Evolutionary conservation across 1,139 yeast genomes (phyloP), one percentile per base, ranked within the genome.

Genomic region (Nadsonia commutata): DNA sequence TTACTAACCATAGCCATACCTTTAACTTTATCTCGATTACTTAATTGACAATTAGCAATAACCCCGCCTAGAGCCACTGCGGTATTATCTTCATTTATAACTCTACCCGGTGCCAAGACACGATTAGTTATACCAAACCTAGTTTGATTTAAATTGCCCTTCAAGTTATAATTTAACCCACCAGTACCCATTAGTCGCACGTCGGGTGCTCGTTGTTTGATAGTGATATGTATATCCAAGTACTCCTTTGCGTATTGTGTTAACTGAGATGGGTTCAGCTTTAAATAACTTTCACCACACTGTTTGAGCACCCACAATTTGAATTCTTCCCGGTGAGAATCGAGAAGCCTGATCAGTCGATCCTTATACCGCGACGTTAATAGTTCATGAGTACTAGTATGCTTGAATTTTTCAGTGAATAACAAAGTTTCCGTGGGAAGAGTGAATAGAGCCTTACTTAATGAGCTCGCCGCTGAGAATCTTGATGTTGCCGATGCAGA

Each of bases 81-180:
- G 7, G 43, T 40, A 1, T 50, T 52, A 18, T 18, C 40, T 18
- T 36, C 37, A 20, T 44, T 43, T 39, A 48, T 27, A 11, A 46
- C 33, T 42, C 55, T 42, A 16, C 54, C 55, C 16, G 40, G 41
- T 9, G 43, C 42, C 7, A 19, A 19, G 13, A 21, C 16, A 8
- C 27, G 39, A 23, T 40, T 40, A 18, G 46, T 42, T 23, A 48
- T 31, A 18, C 48, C 49, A 2, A 36, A 20, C 16, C 53, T 52
- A 7, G 48, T 40, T 40, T 45, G 51, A 39, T 22, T 19, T n/a
- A 52, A 39, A 5, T 42, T 36, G 3, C 56, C 56, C 2, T 51
- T 53, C 5, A 51, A 46, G 5, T 45, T n/a, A 40, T 52, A 52
- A n/a, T 40, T 37, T 20, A 49, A 42, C 4, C 56, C 56, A 8